These are phyloP conservation scores for Blakeslea trispora DNA, from an alignment of 371 early-diverging fungal genomes.

Conservation along the genomic window DNA sequence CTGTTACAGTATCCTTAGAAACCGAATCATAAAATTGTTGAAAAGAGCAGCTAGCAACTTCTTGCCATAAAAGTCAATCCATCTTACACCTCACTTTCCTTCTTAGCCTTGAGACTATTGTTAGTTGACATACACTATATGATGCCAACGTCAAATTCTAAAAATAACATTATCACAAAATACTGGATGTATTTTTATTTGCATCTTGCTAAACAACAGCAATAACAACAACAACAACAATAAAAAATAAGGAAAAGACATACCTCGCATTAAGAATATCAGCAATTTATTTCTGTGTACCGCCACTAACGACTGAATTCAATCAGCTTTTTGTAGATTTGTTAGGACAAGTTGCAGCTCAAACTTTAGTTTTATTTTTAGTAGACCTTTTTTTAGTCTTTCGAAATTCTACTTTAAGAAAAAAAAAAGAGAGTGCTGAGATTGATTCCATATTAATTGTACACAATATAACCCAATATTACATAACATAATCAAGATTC, in stretches of 20 bases:
- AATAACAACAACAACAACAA: too few species aligned
- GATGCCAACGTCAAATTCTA: neutral
- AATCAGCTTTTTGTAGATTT: too few species aligned
- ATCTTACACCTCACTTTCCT: neutral
- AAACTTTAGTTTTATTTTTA: constrained; percentile 7
- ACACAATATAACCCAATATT: neutral
- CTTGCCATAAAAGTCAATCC: constrained; percentile 5
- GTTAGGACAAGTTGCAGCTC: neutral
- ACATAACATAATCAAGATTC: too few species aligned
- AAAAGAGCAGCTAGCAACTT: neutral
- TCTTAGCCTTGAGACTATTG: neutral
- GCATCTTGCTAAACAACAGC: too few species aligned
- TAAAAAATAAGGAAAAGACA: neutral
- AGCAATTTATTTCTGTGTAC: neutral
- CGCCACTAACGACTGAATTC: too few species aligned
- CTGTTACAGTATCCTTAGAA: neutral
- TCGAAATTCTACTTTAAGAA: constrained; percentile 10
- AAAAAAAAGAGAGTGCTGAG: neutral
- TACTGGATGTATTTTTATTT: constrained; percentile 7
- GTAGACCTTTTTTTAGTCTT: constrained; percentile 13
- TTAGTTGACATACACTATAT: neutral
- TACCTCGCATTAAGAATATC: neutral
- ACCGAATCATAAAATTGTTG: constrained; percentile 3
- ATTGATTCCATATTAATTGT: constrained; percentile 8
- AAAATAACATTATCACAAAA: neutral